Conservation (phyloP, 1,139 yeast species). For the Suhomyces bribrorum region DNA sequence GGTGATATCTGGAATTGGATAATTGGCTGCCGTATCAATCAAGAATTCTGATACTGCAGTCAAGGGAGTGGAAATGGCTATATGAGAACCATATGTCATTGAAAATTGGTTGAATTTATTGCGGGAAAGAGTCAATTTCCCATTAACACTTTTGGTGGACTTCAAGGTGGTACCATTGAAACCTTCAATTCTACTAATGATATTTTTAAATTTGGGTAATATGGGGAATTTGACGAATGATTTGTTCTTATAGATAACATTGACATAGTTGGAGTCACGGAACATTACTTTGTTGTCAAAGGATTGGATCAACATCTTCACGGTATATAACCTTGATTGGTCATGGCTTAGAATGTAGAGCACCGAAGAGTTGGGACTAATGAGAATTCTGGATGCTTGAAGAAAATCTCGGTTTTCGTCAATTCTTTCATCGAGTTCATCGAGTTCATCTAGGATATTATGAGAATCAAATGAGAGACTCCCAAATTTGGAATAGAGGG, state of each 20-base stretch:
- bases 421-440: conserved; percentile 25
- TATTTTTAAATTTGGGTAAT: conserved; percentile 31
- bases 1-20: conserved; percentile 1
- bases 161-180: conserved; percentile 20
- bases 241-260: conserved; percentile 24
- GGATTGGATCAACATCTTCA: conserved; percentile 24
- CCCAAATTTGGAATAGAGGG: conserved; percentile 40
- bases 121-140: conserved; percentile 26
- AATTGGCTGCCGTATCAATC: background rate
- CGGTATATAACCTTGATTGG: conserved; percentile 21
- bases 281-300: conserved; percentile 21
- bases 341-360: conserved; percentile 26
- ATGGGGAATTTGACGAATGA: conserved; percentile 32
- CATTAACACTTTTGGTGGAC: conserved; percentile 18
- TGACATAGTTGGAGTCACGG: conserved; percentile 31
- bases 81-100: conserved; percentile 17
- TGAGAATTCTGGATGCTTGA: conserved; percentile 22
- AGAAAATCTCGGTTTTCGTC: conserved; percentile 25
- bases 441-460: conserved; percentile 16
- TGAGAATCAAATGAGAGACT: conserved; percentile 31
- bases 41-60: conserved; percentile 6
- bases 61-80: conserved; percentile 42
- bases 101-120: conserved; percentile 31
- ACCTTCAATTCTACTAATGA: conserved; percentile 25
- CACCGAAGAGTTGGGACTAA: conserved; percentile 30